Conservation (phyloP, 2,329 filamentous ascomycete species). For the Setomelanomma holmii region DNA sequence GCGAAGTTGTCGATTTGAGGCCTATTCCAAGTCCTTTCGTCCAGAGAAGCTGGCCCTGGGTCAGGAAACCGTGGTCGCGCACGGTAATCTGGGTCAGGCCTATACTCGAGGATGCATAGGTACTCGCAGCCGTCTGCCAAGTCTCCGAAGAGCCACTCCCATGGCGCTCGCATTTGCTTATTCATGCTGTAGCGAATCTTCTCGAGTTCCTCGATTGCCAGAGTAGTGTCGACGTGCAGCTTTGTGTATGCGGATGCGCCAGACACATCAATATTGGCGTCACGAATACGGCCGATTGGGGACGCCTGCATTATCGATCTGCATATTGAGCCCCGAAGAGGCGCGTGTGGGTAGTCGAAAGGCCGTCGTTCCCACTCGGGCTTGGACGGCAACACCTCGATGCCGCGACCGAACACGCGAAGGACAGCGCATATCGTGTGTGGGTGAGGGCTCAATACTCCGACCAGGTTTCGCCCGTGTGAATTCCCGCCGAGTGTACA, state of each 20-base stretch:
- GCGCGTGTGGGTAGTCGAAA: neutral
- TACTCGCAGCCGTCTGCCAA: constrained; percentile 12
- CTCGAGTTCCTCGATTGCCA: neutral
- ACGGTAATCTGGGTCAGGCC: neutral
- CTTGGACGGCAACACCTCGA: constrained; percentile 13
- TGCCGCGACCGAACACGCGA: constrained; percentile 16
- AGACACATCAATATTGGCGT: neutral
- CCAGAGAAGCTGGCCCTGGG: neutral
- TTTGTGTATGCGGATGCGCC: constrained; percentile 5
- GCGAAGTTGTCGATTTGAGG: neutral
- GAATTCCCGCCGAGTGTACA: constrained; percentile 9
- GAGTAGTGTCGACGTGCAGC: constrained; percentile 7
- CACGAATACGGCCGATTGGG: constrained; percentile 5
- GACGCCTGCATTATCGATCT: constrained; percentile 1
- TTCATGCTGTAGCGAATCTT: constrained; percentile 7
- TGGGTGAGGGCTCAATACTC: constrained; percentile 5
- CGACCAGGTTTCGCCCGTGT: constrained; percentile 3
- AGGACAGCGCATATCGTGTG: constrained; percentile 10
- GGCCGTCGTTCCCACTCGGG: constrained; percentile 3
- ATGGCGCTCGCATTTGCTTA: constrained; percentile 1
- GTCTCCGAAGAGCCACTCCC: constrained; percentile 12
- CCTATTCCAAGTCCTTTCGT: neutral
- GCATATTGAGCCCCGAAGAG: constrained; percentile 2
- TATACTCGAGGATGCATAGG: constrained; percentile 11
- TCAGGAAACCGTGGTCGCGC: neutral